phyloP scores from a whole-genome alignment of 805 yeast genomes.

The Lipomyces yamadae region DNA sequence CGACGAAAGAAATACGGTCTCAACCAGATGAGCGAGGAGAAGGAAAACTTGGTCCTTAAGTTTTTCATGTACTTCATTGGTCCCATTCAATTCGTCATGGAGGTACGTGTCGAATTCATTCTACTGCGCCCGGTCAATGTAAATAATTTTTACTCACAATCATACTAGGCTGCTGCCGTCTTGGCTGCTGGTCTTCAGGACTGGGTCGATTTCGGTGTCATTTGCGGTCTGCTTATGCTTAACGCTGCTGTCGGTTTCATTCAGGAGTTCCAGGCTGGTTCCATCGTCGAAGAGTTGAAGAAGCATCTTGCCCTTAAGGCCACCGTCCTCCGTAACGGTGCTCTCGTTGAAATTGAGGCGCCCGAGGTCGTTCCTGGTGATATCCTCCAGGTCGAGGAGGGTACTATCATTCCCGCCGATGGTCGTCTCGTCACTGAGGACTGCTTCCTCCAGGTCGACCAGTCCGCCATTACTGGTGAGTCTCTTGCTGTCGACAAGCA shows the following conservation, averaged over 20 bases:
- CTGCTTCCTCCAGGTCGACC: slow-evolving; percentile 87
- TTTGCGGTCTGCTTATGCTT: slow-evolving; percentile 80
- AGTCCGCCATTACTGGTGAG: slow-evolving; percentile 97
- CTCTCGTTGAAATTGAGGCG: slow-evolving; percentile 73
- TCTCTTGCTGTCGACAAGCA: slow-evolving; percentile 93
- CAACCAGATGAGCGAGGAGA: slow-evolving; percentile 89
- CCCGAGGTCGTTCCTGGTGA: slow-evolving; percentile 95
- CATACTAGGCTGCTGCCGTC: slow-evolving; percentile 73
- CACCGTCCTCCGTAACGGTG: slow-evolving; percentile 81
- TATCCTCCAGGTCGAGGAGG: slow-evolving; percentile 88
- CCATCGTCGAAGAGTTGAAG: slow-evolving; percentile 94
- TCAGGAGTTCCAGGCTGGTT: slow-evolving; percentile 98
- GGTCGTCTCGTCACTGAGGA: slow-evolving; percentile 88
- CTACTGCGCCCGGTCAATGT: neutral
- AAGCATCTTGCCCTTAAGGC: slow-evolving; percentile 93
- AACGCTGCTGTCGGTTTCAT: slow-evolving; percentile 95
- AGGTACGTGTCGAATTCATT: slow-evolving; percentile 41
- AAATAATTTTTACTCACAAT: neutral
- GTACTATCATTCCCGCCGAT: slow-evolving; percentile 91
- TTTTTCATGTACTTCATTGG: slow-evolving; percentile 88
- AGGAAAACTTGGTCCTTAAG: slow-evolving; percentile 77
- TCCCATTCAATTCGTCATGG: slow-evolving; percentile 97
- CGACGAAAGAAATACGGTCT: slow-evolving; percentile 91
- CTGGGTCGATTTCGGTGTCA: slow-evolving; percentile 99
- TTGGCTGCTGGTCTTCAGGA: slow-evolving; percentile 95